Conservation (phyloP, 2,329 filamentous ascomycete genomes). For the Arthrobotrys megalospora region DNA sequence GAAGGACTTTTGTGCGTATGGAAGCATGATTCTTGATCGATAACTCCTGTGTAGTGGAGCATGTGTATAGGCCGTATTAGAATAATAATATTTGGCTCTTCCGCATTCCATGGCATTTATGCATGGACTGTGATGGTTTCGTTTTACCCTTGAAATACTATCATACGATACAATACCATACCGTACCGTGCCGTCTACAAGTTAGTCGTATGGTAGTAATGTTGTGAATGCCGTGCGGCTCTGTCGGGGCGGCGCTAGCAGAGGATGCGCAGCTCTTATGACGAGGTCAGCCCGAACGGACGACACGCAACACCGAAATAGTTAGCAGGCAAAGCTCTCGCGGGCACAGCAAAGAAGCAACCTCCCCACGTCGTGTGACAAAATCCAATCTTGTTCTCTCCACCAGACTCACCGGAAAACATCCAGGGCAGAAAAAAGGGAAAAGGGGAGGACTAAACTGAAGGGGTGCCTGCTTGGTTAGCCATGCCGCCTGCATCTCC, state of each 20-base stretch:
- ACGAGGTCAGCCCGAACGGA: slow-evolving; percentile 35
- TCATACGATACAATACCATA: no score
- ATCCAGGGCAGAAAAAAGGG: neutral
- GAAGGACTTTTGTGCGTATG: slow-evolving; percentile 11
- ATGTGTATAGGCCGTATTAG: slow-evolving; percentile 52
- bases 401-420: slow-evolving; percentile 17
- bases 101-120: neutral
- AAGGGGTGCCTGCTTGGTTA: neutral
- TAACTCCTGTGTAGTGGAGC: slow-evolving; percentile 49
- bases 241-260: slow-evolving; percentile 4
- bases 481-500: slow-evolving; percentile 46
- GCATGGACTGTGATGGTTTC: no score
- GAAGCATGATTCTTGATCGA: slow-evolving; percentile 42
- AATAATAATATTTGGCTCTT: slow-evolving; percentile 37
- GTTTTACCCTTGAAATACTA: no score
- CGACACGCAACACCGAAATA: slow-evolving; percentile 13
- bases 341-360: slow-evolving; percentile 15
- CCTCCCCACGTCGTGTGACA: slow-evolving; percentile 52
- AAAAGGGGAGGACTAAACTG: neutral
- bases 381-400: slow-evolving; percentile 3
- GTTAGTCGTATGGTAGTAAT: no score
- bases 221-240: no score
- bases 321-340: neutral
- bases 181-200: no score
- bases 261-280: slow-evolving; percentile 28